These are phyloP conservation scores for Thyridium curvatum DNA, from an alignment of 2,329 filamentous ascomycete species.

Conservation along the genomic window DNA sequence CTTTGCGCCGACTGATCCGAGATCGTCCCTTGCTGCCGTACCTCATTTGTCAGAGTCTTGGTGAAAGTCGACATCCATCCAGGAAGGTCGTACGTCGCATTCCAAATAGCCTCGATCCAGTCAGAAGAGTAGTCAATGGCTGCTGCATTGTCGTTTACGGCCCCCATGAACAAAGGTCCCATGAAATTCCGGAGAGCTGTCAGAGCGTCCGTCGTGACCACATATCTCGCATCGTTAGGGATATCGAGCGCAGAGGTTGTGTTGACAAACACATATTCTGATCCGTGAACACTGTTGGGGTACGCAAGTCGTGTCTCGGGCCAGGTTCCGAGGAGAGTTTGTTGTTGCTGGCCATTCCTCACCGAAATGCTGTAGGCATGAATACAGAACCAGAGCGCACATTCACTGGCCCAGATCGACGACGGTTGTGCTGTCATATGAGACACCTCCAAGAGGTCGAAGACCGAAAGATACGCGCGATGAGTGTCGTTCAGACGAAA, in stretches of 20 bases:
- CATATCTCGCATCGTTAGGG: conserved; percentile 17
- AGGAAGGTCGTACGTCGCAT: conserved; percentile 19
- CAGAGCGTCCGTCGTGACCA: conserved; percentile 23
- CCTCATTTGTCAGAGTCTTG: conserved; percentile 26
- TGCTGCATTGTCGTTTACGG: conserved; percentile 18
- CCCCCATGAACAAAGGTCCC: conserved; percentile 21
- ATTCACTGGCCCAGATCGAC: conserved; percentile 19
- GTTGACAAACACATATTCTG: conserved; percentile 24
- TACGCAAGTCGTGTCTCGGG: conserved; percentile 19
- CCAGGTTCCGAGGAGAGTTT: conserved; percentile 18
- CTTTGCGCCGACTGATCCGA: conserved; percentile 3
- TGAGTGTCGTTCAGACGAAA: conserved; percentile 9
- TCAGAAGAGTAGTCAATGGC: conserved; percentile 26
- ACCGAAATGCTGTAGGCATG: conserved; percentile 21
- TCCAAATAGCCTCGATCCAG: conserved; percentile 29
- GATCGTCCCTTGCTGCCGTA: conserved; percentile 23
- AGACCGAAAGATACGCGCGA: conserved; percentile 24
- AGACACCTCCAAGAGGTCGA: conserved; percentile 24
- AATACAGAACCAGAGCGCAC: conserved; percentile 30
- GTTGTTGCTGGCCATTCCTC: conserved; percentile 18
- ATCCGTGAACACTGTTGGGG: conserved; percentile 15
- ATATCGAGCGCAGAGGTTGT: conserved; percentile 20
- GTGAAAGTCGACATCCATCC: conserved; percentile 25
- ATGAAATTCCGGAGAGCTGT: conserved; percentile 22
- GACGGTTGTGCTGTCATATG: conserved; percentile 12